Conservation (phyloP, 495 filamentous ascomycete genomes). For the Oleoguttula mirabilis region DNA sequence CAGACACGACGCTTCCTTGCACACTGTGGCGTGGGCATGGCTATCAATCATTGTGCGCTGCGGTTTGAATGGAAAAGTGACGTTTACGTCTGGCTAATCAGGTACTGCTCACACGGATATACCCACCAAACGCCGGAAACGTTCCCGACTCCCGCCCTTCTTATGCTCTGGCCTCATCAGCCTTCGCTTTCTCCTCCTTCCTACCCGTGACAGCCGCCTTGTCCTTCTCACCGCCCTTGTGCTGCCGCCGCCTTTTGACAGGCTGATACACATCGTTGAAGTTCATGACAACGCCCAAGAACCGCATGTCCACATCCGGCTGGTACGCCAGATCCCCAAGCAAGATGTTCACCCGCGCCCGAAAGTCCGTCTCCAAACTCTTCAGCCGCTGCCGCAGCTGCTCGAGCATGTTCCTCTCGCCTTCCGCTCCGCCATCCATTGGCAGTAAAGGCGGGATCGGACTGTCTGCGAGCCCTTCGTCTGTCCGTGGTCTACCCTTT, state of each 20-base stretch:
- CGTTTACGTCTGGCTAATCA: too few relatives aligned
- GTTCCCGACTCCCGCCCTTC: too few relatives aligned
- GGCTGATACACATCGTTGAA: constrained; percentile 95
- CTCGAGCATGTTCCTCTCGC: constrained; percentile 59
- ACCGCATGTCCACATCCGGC: constrained; percentile 89
- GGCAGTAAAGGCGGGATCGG: constrained; percentile 11
- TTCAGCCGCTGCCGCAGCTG: constrained; percentile 59
- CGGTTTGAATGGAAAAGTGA: too few relatives aligned
- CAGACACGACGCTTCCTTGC: too few relatives aligned
- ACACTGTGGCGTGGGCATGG: too few relatives aligned
- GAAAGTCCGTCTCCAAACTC: constrained; percentile 62
- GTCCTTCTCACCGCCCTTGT: constrained; percentile 10
- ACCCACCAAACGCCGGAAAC: too few relatives aligned
- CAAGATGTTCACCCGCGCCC: constrained; percentile 59
- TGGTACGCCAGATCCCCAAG: constrained; percentile 86
- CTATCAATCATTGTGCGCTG: too few relatives aligned
- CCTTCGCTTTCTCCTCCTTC: too few relatives aligned
- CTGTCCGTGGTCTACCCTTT: not conserved
- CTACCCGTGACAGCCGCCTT: too few relatives aligned
- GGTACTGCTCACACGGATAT: too few relatives aligned
- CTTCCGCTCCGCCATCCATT: constrained; percentile 14
- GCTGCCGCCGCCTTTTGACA: constrained; percentile 42
- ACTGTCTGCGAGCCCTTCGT: constrained; percentile 9
- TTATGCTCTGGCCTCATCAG: too few relatives aligned
- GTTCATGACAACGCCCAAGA: constrained; percentile 93